Percentiles rank a stretch among this genome's conserved stretches.
phyloP scores from a whole-genome alignment of 495 filamentous ascomycete species.

The Annulohypoxylon maeteangense region DNA sequence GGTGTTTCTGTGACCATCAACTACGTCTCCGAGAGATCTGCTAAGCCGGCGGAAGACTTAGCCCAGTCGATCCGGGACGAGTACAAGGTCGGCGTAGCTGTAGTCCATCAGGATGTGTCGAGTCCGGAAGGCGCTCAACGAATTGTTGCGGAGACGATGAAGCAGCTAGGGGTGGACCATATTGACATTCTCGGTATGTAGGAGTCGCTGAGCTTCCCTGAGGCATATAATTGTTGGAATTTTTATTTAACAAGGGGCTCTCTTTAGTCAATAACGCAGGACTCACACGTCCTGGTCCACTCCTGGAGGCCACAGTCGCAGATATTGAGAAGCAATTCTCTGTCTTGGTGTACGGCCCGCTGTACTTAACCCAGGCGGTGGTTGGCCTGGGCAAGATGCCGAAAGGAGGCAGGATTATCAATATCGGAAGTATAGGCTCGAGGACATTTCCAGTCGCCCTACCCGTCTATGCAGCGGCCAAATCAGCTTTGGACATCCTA shows the following conservation, averaged over 20 bases:
- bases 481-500: slow-evolving; percentile 49
- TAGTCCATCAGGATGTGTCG: slow-evolving; percentile 53
- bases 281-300: background rate
- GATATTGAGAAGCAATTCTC: slow-evolving; percentile 34
- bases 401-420: slow-evolving; percentile 57
- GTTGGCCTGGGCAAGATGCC: slow-evolving; percentile 53
- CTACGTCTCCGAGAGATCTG: slow-evolving; percentile 44
- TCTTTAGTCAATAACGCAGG: slow-evolving; percentile 40
- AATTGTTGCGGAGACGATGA: slow-evolving; percentile 49
- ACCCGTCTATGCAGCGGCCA: slow-evolving; percentile 47
- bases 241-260: background rate
- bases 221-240: background rate
- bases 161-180: slow-evolving; percentile 43
- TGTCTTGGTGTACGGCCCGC: slow-evolving; percentile 50
- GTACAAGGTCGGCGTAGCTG: slow-evolving; percentile 42
- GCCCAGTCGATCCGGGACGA: slow-evolving; percentile 39
- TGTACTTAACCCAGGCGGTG: slow-evolving; percentile 55
- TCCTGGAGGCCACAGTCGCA: slow-evolving; percentile 24
- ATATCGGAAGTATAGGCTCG: slow-evolving; percentile 57
- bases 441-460: slow-evolving; percentile 21
- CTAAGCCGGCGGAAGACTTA: slow-evolving; percentile 33
- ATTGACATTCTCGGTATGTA: slow-evolving; percentile 55
- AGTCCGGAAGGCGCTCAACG: slow-evolving; percentile 43
- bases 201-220: slow-evolving; percentile 12
- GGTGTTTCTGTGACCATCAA: slow-evolving; percentile 52